A percentile compares a stretch with the other conserved stretches of the same genome.
phyloP scores from a whole-genome alignment of 257 asterid genomes.

The Solanum piurae region DNA sequence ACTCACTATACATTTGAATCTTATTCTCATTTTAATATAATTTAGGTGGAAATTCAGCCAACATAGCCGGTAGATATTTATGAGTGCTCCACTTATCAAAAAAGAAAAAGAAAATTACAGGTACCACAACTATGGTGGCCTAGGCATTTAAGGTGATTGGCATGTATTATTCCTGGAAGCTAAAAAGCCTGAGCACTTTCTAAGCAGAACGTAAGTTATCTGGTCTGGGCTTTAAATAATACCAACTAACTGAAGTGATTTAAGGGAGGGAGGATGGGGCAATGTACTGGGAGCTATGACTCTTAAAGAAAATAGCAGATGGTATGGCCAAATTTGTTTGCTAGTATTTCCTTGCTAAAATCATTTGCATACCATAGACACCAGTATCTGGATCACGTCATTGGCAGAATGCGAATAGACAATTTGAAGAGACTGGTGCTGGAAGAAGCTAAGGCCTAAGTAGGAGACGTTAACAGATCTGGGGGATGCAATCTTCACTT shows the following conservation, averaged over 20 bases:
- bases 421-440: not conserved
- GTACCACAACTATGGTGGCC: not conserved
- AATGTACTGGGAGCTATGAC: too few relatives aligned
- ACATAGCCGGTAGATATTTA: not conserved
- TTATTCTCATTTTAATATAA: not conserved
- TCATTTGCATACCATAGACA: too few relatives aligned
- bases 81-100: not conserved
- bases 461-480: not conserved
- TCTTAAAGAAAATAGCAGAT: too few relatives aligned
- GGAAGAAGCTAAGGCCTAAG: not conserved
- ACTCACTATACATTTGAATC: not conserved
- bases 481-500: not conserved
- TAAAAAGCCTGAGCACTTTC: not conserved
- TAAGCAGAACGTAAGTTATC: not conserved
- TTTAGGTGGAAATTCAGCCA: not conserved
- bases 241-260: too few relatives aligned
- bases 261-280: too few relatives aligned
- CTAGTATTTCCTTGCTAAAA: too few relatives aligned
- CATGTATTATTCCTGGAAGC: not conserved
- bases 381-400: too few relatives aligned
- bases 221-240: not conserved
- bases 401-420: too few relatives aligned
- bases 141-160: not conserved
- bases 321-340: too few relatives aligned
- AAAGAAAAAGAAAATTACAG: not conserved